Base-by-base conservation (phyloP, 78 protist species). In the Mantamonas sphyraenae region DNA sequence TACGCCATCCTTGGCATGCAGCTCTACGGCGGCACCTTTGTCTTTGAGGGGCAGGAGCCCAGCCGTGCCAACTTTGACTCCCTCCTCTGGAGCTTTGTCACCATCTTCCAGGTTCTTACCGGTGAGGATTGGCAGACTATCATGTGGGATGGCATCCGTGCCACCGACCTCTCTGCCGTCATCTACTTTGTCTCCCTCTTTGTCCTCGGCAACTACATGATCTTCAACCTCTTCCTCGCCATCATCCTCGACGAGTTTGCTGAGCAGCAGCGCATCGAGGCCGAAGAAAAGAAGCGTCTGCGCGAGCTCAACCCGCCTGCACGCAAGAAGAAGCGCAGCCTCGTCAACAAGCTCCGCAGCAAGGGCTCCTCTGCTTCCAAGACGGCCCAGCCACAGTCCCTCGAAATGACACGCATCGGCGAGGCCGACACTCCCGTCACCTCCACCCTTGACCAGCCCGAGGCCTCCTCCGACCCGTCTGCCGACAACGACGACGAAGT, bases 201-300 rank as follows among this genome's bases (percentile, higher is more conserved):
- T 5, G 2, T 71, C 14, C 17, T 73, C 19, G 84, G 79, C 47
- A 67, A 78, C 45, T 74, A 57, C 45, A 9, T 77, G 64, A 65
- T 84, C 43, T 64, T 84, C 65, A 79, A 84, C 64, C 81, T 84
- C 33, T 74, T 84, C 75, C n/a, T 84, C 61, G 73, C 90, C 20
- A 69, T 84, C 28, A 43, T 82, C 17, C 62, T 77, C 63, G 63
- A 28, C 30, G 16, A 55, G 60, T 42, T 5, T 5, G 47, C 47
- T 10, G 47, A 42, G 47, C 22, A 12, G 22, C 5, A 42, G 22
- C 47, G 47, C 47, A 5, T 42, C 47, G 47, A 42, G 47, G 47
- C 5, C 5, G 47, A 42, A 42, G 47, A 5, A 5, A n/a, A n/a
- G n/a, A n/a, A n/a, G n/a, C n/a, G n/a, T n/a, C n/a, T n/a, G n/a